These are phyloP conservation scores for Wickerhamomyces hampshirensis DNA, from an alignment of 805 yeast species.

Conservation along the genomic window DNA sequence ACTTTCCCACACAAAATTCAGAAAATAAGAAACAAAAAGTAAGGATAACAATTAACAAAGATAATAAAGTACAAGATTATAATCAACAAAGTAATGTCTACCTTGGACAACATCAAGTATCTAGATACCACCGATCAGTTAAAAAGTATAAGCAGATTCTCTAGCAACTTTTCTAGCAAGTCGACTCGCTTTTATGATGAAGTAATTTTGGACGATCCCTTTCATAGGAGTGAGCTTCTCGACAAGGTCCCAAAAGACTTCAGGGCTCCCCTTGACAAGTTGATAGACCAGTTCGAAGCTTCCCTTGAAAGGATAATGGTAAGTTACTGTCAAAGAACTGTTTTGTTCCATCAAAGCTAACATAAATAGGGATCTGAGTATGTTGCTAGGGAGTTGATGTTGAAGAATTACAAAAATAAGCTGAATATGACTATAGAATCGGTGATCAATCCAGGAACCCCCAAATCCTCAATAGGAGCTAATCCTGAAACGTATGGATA, in stretches of 20 bases:
- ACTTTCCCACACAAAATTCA: no score
- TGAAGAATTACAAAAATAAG: constrained; percentile 2
- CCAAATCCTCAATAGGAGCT: no score
- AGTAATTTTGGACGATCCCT: constrained; percentile 2
- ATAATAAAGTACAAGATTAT: no score
- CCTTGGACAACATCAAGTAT: no score
- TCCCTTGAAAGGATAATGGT: constrained; percentile 5
- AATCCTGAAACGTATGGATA: constrained; percentile 1
- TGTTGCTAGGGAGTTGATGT: neutral
- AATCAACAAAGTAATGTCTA: no score
- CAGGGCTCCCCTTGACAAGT: neutral
- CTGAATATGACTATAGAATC: no score
- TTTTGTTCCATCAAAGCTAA: neutral
- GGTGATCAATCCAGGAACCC: no score
- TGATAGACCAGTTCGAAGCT: constrained; percentile 4
- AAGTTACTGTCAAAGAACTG: neutral
- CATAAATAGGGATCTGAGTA: neutral
- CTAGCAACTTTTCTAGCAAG: neutral
- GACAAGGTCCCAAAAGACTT: constrained; percentile 1
- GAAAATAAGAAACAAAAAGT: no score
- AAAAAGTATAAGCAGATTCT: neutral
- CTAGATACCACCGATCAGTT: constrained; percentile 1
- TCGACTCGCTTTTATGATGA: neutral
- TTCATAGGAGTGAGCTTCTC: constrained; percentile 1
- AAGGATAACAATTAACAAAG: no score